phyloP scores from a whole-genome alignment of 805 yeast genomes.

The Metschnikowia gruessii region DNA sequence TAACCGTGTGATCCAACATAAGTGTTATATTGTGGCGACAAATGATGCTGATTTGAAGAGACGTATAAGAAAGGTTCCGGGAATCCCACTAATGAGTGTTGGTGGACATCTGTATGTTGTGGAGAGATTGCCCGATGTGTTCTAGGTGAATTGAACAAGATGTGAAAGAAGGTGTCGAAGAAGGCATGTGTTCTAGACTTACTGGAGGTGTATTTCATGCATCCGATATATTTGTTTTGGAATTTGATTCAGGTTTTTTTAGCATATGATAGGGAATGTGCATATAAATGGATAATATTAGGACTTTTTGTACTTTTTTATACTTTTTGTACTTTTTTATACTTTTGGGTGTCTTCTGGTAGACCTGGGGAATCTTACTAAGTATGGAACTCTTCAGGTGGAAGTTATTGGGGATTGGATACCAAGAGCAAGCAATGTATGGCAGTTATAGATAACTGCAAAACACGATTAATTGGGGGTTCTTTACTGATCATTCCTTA shows the following conservation, averaged over 20 bases:
- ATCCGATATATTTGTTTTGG: background rate
- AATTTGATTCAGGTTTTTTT: background rate
- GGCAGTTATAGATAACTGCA: too few relatives aligned
- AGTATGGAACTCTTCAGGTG: too few relatives aligned
- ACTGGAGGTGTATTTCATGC: too few relatives aligned
- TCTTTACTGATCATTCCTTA: too few relatives aligned
- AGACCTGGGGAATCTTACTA: too few relatives aligned
- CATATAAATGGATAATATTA: slow-evolving; percentile 1
- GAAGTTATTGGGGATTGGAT: too few relatives aligned
- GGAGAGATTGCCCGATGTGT: slow-evolving; percentile 94
- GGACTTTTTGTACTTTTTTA: background rate
- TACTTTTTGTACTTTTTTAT: too few relatives aligned
- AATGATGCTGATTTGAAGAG: slow-evolving; percentile 96
- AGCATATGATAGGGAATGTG: background rate
- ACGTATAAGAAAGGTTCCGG: slow-evolving; percentile 93
- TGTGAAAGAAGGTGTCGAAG: background rate
- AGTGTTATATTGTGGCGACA: slow-evolving; percentile 95
- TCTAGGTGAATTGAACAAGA: slow-evolving; percentile 20
- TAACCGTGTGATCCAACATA: slow-evolving; percentile 89
- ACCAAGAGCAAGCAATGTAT: too few relatives aligned
- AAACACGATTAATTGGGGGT: too few relatives aligned
- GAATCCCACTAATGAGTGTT: slow-evolving; percentile 95
- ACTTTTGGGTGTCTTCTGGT: too few relatives aligned
- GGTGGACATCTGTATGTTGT: slow-evolving; percentile 90
- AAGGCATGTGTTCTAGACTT: too few relatives aligned